Base-by-base conservation (phyloP, 2,329 filamentous ascomycete genomes). In the Fusarium ambrosium region DNA sequence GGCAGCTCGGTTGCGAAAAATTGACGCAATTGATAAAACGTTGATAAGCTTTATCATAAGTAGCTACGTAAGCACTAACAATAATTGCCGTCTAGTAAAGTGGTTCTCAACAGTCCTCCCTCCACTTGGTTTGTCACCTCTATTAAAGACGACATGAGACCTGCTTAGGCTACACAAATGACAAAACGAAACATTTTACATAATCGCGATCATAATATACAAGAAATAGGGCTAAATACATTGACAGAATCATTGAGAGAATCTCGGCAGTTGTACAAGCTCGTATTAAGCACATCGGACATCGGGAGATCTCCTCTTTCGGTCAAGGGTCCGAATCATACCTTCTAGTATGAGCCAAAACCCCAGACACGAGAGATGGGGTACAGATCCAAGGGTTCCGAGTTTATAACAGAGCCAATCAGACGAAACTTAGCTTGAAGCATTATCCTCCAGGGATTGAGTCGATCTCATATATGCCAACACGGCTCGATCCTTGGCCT, bases 11-110 rank as follows among this genome's bases (percentile, higher is more conserved):
- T 58, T 59, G n/a, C 22, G 41, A 62, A 51, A 34, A 75, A 75
- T 68, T 73, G 72, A 75, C 73, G 73, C 70, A 75, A 73, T 71
- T 13, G n/a, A 29, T 29, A 51, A 66, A 24, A 20, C 2, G 36
- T 43, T 39, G 34, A 32, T 41, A 36, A 29, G 32, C 39, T 58
- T 60, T 61, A n/a, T 45, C 43, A 53, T 14, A 32, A 51, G 24
- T 18, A 61, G 64, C 41, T 53, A 62, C 41, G 13, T 20, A 22
- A 20, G 53, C 16, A 41, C 62, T n/a, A 64, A 41, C 8, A 36
- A 37, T 61, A 43, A 34, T 16, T 24, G 18, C 8, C 37, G 6
- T 27, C 18, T 9, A 24, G 29, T n/a, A n/a, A n/a, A n/a, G n/a
- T n/a, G n/a, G n/a, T n/a, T n/a, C n/a, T n/a, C n/a, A n/a, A n/a